These are phyloP conservation scores for Mortierella sp. DNA, from an alignment of 371 early-diverging fungal species.

Conservation along the genomic window DNA sequence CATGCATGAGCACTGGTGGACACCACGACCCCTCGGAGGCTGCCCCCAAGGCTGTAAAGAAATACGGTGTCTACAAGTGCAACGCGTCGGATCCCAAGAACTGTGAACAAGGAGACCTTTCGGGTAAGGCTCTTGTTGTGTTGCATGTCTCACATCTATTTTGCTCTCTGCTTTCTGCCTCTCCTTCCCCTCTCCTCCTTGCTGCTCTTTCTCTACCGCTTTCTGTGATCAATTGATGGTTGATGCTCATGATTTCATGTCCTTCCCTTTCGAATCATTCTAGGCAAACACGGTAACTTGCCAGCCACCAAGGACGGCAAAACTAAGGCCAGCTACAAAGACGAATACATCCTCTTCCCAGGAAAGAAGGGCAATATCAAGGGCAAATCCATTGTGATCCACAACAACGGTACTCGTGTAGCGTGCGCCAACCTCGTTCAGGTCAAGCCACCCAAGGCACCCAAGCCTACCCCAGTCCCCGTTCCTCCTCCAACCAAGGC, in stretches of 20 bases:
- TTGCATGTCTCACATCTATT: no score
- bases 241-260: neutral
- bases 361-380: slow-evolving; percentile 12
- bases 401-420: slow-evolving; percentile 39
- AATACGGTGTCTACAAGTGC: slow-evolving; percentile 20
- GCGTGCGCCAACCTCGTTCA: slow-evolving; percentile 26
- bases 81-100: slow-evolving; percentile 1
- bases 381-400: slow-evolving; percentile 30
- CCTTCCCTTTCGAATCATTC: neutral
- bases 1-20: slow-evolving; percentile 20
- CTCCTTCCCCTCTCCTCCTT: no score
- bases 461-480: neutral
- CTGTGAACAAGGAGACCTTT: slow-evolving; percentile 43
- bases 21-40: slow-evolving; percentile 37
- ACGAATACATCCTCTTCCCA: slow-evolving; percentile 10
- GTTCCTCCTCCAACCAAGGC: no score
- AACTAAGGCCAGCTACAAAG: slow-evolving; percentile 3
- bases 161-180: no score
- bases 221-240: no score
- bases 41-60: neutral
- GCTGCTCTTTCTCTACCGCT: no score
- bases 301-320: slow-evolving; percentile 16
- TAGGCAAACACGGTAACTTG: slow-evolving; percentile 40
- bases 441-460: neutral
- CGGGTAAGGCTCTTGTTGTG: no score